phyloP scores from a whole-genome alignment of 352 stramenopile genomes.

The Pythium dissimile region DNA sequence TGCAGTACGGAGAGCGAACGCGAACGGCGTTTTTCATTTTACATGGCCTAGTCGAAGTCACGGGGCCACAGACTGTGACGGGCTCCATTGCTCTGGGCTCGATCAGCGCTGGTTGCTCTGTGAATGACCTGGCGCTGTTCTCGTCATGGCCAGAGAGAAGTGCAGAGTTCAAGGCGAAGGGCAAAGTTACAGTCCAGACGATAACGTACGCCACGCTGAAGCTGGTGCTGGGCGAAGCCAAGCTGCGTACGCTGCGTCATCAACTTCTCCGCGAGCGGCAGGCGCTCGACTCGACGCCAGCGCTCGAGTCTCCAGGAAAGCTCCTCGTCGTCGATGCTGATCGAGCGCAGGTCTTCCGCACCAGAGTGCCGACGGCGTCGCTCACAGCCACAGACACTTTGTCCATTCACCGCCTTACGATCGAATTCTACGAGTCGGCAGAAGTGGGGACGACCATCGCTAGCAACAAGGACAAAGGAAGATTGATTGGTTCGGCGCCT shows the following conservation, averaged over 20 bases:
- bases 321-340: constrained; percentile 13
- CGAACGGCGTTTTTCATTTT: constrained; percentile 40
- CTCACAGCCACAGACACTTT: background rate
- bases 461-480: constrained; percentile 8
- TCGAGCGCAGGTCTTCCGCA: constrained; percentile 52
- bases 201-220: constrained; percentile 38
- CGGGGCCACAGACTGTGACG: constrained; percentile 39
- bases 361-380: constrained; percentile 29
- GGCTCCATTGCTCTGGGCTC: constrained; percentile 27
- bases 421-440: constrained; percentile 20
- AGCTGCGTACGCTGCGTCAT: constrained; percentile 30
- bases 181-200: constrained; percentile 31
- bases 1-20: constrained; percentile 48
- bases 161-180: constrained; percentile 38
- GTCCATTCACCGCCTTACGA: constrained; percentile 27
- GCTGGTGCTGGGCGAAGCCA: constrained; percentile 28
- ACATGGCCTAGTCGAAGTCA: constrained; percentile 39
- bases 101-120: constrained; percentile 20
- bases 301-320: background rate
- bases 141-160: constrained; percentile 33
- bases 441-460: background rate
- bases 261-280: constrained; percentile 37
- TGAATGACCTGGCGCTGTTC: constrained; percentile 67
- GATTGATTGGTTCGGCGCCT: constrained; percentile 34
- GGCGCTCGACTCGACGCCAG: background rate